phyloP scores from a whole-genome alignment of 305 asterid species.

The Fraxinus sp. region DNA sequence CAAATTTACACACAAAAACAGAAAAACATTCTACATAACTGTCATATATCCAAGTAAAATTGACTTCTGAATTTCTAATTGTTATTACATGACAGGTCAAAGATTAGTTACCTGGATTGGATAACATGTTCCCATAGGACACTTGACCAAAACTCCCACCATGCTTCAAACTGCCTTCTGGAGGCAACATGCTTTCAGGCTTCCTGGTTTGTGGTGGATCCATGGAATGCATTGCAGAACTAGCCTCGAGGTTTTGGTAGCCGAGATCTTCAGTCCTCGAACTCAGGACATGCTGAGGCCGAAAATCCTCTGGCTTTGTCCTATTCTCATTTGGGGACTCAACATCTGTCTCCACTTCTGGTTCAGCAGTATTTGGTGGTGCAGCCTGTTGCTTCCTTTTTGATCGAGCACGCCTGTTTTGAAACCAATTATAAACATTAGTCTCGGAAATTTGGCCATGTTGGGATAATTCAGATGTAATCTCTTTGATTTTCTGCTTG shows the following conservation, averaged over 20 bases:
- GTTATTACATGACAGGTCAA: not conserved
- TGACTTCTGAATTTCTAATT: not conserved
- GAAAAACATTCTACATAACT: not conserved
- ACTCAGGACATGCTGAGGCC: slow-evolving; percentile 42
- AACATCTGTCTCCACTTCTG: slow-evolving; percentile 82
- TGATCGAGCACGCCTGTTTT: slow-evolving; percentile 96
- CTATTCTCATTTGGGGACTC: slow-evolving; percentile 76
- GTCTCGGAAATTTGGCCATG: slow-evolving; percentile 94
- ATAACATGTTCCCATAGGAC: slow-evolving; percentile 58
- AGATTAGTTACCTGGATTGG: slow-evolving; percentile 55
- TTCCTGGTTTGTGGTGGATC: slow-evolving; percentile 46
- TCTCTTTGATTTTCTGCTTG: slow-evolving; percentile 89
- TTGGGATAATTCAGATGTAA: slow-evolving; percentile 70
- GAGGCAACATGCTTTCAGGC: slow-evolving; percentile 57
- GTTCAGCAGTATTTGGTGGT: slow-evolving; percentile 52
- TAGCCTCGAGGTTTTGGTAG: slow-evolving; percentile 48
- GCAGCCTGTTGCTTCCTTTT: slow-evolving; percentile 81
- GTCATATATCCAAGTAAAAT: not conserved
- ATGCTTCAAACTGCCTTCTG: slow-evolving; percentile 62
- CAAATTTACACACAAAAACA: not conserved
- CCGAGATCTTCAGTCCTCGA: slow-evolving; percentile 58
- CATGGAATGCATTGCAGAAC: slow-evolving; percentile 43
- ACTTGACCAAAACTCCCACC: slow-evolving; percentile 58
- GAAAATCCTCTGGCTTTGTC: slow-evolving; percentile 63
- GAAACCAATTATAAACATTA: slow-evolving; percentile 96